A percentile compares a stretch with the other conserved stretches of the same genome.
These are phyloP conservation scores for Rhipidocladum racemiflorum DNA, from an alignment of 176 grass and related monocot species.

Conservation along the genomic window DNA sequence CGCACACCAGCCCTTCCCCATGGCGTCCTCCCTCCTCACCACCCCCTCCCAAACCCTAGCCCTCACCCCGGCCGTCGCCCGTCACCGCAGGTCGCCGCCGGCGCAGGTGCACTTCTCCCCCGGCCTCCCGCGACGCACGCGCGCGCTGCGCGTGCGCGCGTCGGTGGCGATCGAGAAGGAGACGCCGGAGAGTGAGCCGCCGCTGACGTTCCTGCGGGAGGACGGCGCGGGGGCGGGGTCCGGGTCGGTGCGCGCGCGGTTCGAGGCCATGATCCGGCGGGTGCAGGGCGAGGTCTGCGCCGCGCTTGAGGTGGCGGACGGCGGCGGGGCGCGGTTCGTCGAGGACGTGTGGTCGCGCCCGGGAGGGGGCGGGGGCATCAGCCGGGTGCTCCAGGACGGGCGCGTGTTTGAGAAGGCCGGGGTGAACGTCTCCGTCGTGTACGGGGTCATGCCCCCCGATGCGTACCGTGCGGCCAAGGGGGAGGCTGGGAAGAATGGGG, in stretches of 20 bases:
- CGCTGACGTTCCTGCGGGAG: slow-evolving; percentile 78
- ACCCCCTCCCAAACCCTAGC: slow-evolving; percentile 30
- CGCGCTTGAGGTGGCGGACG: slow-evolving; percentile 80
- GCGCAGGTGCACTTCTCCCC: not conserved
- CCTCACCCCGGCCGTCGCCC: not conserved
- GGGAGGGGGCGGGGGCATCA: slow-evolving; percentile 88
- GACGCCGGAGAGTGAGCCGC: slow-evolving; percentile 83
- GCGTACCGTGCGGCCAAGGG: slow-evolving; percentile 95
- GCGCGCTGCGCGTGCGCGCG: slow-evolving; percentile 42
- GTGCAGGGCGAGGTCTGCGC: slow-evolving; percentile 87
- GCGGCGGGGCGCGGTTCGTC: slow-evolving; percentile 55
- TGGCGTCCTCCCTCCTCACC: slow-evolving; percentile 63
- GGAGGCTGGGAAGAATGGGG: slow-evolving; percentile 35
- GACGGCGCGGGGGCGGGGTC: slow-evolving; percentile 43
- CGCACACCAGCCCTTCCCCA: not conserved
- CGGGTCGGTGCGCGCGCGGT: slow-evolving; percentile 78
- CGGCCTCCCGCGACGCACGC: not conserved
- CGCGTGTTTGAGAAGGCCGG: slow-evolving; percentile 92
- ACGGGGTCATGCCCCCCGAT: slow-evolving; percentile 90
- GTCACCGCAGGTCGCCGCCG: not conserved
- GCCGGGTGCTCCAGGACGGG: slow-evolving; percentile 88
- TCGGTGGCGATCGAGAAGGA: slow-evolving; percentile 95
- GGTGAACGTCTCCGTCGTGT: slow-evolving; percentile 93
- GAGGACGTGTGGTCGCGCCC: slow-evolving; percentile 96
- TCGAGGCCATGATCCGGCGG: slow-evolving; percentile 90